Conservation (phyloP, 352 stramenopile species). For the Phytophthora cryptogea region DNA sequence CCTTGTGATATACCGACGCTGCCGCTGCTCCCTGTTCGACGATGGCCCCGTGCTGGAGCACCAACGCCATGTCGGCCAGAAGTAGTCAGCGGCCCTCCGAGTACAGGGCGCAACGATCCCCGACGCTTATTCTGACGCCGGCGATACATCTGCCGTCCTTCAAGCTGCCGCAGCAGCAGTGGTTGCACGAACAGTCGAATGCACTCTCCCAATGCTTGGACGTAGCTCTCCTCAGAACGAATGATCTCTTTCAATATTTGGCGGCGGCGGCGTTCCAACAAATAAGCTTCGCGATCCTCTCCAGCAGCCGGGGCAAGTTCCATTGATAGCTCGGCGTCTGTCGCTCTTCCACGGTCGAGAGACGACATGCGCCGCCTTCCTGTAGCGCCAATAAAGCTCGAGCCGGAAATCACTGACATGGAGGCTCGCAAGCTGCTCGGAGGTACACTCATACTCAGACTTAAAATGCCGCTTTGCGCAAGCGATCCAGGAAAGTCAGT, state of each 20-base stretch:
- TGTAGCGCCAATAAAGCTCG: slow-evolving; percentile 13
- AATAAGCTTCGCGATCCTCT: slow-evolving; percentile 53
- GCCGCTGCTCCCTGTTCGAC: slow-evolving; percentile 39
- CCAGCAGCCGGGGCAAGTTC: slow-evolving; percentile 30
- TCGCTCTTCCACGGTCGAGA: slow-evolving; percentile 32
- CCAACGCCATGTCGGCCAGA: slow-evolving; percentile 8
- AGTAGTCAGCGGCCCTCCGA: slow-evolving; percentile 35
- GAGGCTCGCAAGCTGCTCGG: slow-evolving; percentile 26
- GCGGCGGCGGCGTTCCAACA: slow-evolving; percentile 63
- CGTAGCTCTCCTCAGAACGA: slow-evolving; percentile 84
- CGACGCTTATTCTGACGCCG: slow-evolving; percentile 69
- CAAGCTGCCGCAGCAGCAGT: slow-evolving; percentile 75
- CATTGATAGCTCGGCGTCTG: slow-evolving; percentile 39
- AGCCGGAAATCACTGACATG: slow-evolving; percentile 28
- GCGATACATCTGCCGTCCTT: slow-evolving; percentile 72
- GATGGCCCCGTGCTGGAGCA: slow-evolving; percentile 16
- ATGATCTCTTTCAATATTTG: slow-evolving; percentile 88
- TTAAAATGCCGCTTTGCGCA: slow-evolving; percentile 46
- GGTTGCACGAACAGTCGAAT: slow-evolving; percentile 86
- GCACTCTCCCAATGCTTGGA: slow-evolving; percentile 81
- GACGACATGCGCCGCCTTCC: slow-evolving; percentile 38
- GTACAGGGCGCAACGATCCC: slow-evolving; percentile 52
- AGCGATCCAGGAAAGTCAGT: slow-evolving; percentile 60
- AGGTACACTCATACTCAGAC: slow-evolving; percentile 34
- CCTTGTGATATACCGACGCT: slow-evolving; percentile 39